Base-by-base conservation (phyloP, 371 early-diverging fungal genomes). In the Haplosporangium sp. region DNA sequence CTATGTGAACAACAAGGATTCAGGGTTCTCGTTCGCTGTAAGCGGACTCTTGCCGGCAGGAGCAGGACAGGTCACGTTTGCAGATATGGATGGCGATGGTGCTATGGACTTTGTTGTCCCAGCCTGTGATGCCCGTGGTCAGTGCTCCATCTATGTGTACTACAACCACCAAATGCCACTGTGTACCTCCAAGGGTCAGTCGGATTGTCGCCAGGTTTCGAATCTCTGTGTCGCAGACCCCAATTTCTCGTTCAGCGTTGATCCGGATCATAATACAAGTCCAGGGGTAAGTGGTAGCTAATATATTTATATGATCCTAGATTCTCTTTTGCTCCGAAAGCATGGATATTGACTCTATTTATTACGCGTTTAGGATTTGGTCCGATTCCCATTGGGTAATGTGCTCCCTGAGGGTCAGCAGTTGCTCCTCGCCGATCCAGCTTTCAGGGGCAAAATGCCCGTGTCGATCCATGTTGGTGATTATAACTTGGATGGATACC, bases 81-180 rank as follows among this genome's bases (percentile, higher is more conserved):
- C 94, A 13, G 98, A 97, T 68, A 92, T 96, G 59, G 95, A 96
- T 84, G 94, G 91, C 6, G 94, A 96, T 79, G 98, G 98, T 18
- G 89, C 94, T 1, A 74, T 95, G 16, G 97, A 96, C 74, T 86
- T 96, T 81, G 83, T 96, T 2, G 92, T 94, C 50, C 89, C 94
- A 1, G 87, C 91, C 0, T 94, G 93, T 72, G 58, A 74, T 43
- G 58, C 67, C 0, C 77, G 54, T 16, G 70, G 71, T 5, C 66
- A 74, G 1, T 93, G 96, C 65, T 81, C 84, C 54, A 87, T 97
- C 37, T 90, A 95, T 80, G 72, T 95, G 10, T 85, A 90, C 6
- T 95, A 95, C 80, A 97, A 96, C 72, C 85, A 88, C 59, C 96
- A 95, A 74, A 91, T 91, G 62, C 91, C 92, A 3, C 82, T 95